Evolutionary conservation across 139 green algal genomes (phyloP).

Genomic region (Tetratostichococcus sp.): DNA sequence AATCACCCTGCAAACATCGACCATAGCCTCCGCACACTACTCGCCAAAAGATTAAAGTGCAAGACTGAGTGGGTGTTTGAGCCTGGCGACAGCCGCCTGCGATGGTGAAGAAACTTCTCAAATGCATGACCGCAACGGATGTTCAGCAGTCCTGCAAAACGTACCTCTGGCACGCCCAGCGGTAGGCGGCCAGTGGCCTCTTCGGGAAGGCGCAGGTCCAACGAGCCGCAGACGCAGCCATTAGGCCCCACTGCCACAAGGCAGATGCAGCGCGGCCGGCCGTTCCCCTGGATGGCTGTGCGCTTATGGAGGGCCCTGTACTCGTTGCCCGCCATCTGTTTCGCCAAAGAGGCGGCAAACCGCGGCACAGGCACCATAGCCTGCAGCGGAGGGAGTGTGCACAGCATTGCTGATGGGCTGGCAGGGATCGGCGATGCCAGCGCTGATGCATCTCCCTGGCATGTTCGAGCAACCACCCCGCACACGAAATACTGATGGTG

Average conservation of each 20-base stretch:
- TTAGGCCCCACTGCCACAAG: background rate
- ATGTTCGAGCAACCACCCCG: background rate
- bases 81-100: background rate
- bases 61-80: too few relatives aligned
- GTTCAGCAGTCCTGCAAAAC: background rate
- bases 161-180: background rate
- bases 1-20: background rate
- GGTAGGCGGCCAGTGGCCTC: background rate
- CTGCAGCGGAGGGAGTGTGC: background rate
- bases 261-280: background rate
- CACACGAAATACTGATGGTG: too few relatives aligned
- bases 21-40: too few relatives aligned
- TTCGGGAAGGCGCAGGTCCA: background rate
- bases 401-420: too few relatives aligned
- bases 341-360: background rate
- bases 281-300: background rate
- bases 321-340: background rate
- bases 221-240: background rate
- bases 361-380: background rate
- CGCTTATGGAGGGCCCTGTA: background rate
- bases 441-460: too few relatives aligned
- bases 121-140: background rate
- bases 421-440: too few relatives aligned
- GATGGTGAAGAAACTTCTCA: slow-evolving; percentile 5
- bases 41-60: background rate